Evolutionary conservation across 371 early-diverging fungal genomes (phyloP), one percentile per base, ranked within the genome.

Genomic region (Fennellomyces sp.): DNA sequence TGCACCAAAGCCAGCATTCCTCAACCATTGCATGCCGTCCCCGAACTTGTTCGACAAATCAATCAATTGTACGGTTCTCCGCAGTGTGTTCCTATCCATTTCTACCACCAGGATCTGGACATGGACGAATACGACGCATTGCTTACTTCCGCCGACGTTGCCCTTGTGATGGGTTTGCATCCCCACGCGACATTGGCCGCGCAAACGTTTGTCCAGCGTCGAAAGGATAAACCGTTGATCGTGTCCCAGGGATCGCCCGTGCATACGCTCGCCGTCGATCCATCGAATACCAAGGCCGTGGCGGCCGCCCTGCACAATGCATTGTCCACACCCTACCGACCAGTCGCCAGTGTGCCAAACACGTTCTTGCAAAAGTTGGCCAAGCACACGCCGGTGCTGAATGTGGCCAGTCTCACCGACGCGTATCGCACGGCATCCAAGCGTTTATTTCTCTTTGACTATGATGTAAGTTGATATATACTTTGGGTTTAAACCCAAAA

Each of bases 361-460:
- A 17, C 7, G 25, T 33, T 33, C 23, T 19, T 33, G 17, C 21
- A 29, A 31, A 17, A 5, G 8, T 13, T 52, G 2, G 30, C n/a
- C 8, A 30, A 33, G 5, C 27, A 95, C 13, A 91, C 19, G 58
- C 76, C 36, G 70, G 74, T 35, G 90, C 94, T 73, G 67, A 93
- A 56, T 64, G 76, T 23, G 88, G 76, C 41, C 28, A 70, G 52
- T 58, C 56, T 47, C 29, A 60, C 49, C 52, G 68, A 33, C 53
- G 67, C 38, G 56, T 94, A 86, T 69, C 57, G 52, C 21, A 49
- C 56, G 15, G 69, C 90, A 12, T 76, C 80, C 67, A 78, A 77
- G 63, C 75, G 93, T 6, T 71, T 93, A 13, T 59, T 92, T 21
- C 79, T 95, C 65, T 82, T 96, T 59, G 94, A 95, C 58, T 92